Evolutionary conservation across 441 rosid genomes (phyloP), one percentile per base, ranked within the genome.

Genomic region (Manihot esculenta): DNA sequence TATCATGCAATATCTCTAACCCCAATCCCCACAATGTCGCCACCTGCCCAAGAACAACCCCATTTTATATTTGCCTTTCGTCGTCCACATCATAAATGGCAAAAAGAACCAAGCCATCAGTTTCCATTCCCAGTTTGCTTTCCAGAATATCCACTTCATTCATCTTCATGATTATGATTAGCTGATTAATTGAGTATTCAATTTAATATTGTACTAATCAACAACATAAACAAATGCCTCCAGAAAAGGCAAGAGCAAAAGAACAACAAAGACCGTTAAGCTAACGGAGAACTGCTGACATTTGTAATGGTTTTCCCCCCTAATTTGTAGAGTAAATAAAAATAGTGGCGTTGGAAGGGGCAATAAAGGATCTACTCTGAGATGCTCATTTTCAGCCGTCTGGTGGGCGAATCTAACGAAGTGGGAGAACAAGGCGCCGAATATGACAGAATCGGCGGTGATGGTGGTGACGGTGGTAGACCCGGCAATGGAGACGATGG

Each of bases 401-500:
- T 73, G 4, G 81, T 73, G 1, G 86, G 83, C 51, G 87, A 85
- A 71, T 81, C 86, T 44, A 81, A 49, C 7, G 85, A 48, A 7
- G 88, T 55, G 0, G 91, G 85, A 48, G 88, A 87, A 74, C 80
- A 69, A 8, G 89, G 84, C 72, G 84, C 79, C 11, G 75, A 54
- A 18, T 53, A 47, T 0, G 80, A 73, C 42, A 54, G 27, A 33
- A 38, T 26, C 42, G 54, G 53, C 27, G 68, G 21, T 27, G 81
- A 73, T 1, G 76, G 1, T 14, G 83, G 66, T 0, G 88, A 84
- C 12, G 77, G 64, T 0, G 86, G 55, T 63, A 78, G 62, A 3
- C 80, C 71, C 0, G 78, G 68, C 1, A 78, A 73, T 10, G 47
- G 59, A 53, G 78, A 74, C 7, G 72, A 67, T 15, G 84, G 42